These are phyloP conservation scores for Verticillium albo-atrum DNA, from an alignment of 2,329 filamentous ascomycete species.

Conservation along the genomic window DNA sequence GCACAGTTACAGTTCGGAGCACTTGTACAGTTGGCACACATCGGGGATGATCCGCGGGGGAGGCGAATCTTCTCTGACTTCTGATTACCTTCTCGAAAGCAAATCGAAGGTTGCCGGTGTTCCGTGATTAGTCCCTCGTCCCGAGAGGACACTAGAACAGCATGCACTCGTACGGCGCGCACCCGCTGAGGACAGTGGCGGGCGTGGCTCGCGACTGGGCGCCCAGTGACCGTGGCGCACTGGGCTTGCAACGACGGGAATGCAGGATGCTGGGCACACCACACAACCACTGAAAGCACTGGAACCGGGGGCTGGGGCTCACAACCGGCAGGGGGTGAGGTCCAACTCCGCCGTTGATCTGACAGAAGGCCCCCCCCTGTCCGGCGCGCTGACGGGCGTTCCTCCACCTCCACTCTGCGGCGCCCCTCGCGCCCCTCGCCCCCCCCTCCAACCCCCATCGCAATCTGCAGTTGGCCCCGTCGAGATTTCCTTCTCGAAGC, in stretches of 20 bases:
- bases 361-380: background rate
- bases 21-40: background rate
- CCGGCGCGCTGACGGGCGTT: background rate
- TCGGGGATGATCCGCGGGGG: background rate
- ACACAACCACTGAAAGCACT: no score
- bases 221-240: background rate
- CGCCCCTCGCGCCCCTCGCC: background rate
- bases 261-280: no score
- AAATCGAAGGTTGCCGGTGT: constrained; percentile 7
- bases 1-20: no score
- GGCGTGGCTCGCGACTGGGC: background rate
- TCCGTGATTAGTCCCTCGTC: background rate
- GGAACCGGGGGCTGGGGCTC: no score
- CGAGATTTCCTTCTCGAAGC: background rate
- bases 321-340: background rate
- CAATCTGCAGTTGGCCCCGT: background rate
- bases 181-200: background rate
- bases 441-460: background rate
- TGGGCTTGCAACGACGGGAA: background rate
- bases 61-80: background rate
- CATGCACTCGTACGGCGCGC: background rate
- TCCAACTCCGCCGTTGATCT: background rate
- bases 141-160: background rate
- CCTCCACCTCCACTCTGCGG: background rate
- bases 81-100: constrained; percentile 13